A percentile compares a stretch with the other conserved stretches of the same genome.
phyloP scores from a whole-genome alignment of 139 green algal genomes.

The Raphidocelis subcapitata region DNA sequence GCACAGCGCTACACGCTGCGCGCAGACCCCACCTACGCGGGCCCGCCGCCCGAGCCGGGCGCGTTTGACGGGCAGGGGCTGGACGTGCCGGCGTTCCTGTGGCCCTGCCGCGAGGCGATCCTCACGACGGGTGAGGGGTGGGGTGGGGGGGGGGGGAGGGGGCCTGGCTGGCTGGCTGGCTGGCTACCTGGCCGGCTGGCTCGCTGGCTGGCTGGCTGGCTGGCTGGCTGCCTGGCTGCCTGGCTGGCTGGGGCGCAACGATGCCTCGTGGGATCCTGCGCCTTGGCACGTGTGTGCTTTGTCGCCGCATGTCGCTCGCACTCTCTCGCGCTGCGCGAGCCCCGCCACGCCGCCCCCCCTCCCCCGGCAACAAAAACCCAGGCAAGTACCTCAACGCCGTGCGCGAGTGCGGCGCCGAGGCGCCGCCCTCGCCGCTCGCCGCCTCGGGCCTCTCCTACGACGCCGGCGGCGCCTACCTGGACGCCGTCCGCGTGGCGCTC shows the following conservation, averaged over 20 bases:
- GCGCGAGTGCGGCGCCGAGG: constrained; percentile 61
- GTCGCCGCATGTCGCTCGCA: too few species aligned
- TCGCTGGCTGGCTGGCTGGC: too few species aligned
- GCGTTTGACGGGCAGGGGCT: not conserved
- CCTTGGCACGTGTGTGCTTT: too few species aligned
- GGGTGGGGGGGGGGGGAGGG: not conserved
- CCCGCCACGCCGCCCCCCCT: too few species aligned
- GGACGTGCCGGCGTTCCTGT: constrained; percentile 78
- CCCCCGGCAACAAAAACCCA: constrained; percentile 6
- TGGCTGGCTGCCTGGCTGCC: too few species aligned
- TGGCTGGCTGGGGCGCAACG: too few species aligned
- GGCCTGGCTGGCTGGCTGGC: too few species aligned
- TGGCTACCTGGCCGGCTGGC: too few species aligned
- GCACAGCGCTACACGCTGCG: constrained; percentile 70
- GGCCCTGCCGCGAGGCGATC: constrained; percentile 37
- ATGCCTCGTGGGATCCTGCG: too few species aligned
- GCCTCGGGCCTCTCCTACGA: constrained; percentile 31
- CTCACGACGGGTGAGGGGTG: constrained; percentile 54
- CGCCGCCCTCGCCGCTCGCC: constrained; percentile 32
- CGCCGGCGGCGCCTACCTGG: not conserved
- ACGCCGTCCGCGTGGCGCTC: constrained; percentile 50
- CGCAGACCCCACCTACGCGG: not conserved
- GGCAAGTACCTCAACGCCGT: constrained; percentile 93
- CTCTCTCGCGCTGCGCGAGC: too few species aligned
- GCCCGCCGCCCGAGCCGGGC: constrained; percentile 4